A percentile compares a stretch with the other conserved stretches of the same genome.
These are phyloP conservation scores for Cercospora sesami DNA, from an alignment of 2,329 filamentous ascomycete species.

Conservation along the genomic window DNA sequence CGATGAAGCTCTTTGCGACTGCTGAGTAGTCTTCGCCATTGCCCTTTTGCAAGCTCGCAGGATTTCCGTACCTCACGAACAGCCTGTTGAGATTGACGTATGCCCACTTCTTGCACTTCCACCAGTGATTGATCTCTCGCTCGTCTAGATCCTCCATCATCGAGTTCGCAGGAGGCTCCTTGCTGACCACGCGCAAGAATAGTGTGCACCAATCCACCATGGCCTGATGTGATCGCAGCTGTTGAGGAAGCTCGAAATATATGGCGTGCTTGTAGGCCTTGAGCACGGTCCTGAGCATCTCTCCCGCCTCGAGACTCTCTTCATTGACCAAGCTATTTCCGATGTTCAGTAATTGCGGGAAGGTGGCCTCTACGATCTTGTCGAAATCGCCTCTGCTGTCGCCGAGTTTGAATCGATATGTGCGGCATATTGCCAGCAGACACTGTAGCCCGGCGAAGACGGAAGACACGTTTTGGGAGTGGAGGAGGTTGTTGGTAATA, in stretches of 20 bases:
- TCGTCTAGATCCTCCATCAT: conserved; percentile 80
- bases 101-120: conserved; percentile 99
- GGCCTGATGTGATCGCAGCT: conserved; percentile 73
- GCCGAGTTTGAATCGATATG: conserved; percentile 90
- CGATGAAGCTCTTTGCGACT: conserved; percentile 88
- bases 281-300: conserved; percentile 92
- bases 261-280: conserved; percentile 99
- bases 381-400: conserved; percentile 85
- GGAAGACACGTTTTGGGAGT: conserved; percentile 79
- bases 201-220: conserved; percentile 96
- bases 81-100: conserved; percentile 97
- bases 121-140: conserved; percentile 94
- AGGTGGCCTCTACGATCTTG: conserved; percentile 87
- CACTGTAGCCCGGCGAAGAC: conserved; percentile 94
- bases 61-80: conserved; percentile 92
- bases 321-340: conserved; percentile 87
- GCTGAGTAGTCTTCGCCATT: conserved; percentile 74
- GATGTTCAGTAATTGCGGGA: conserved; percentile 82
- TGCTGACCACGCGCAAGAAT: conserved; percentile 86
- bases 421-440: conserved; percentile 87
- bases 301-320: conserved; percentile 88
- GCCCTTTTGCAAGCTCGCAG: conserved; percentile 68
- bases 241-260: conserved; percentile 81
- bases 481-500: conserved; percentile 83
- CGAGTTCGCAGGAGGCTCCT: conserved; percentile 74